Conservation (phyloP, 208 protist species). For the Polymyxa betae region DNA sequence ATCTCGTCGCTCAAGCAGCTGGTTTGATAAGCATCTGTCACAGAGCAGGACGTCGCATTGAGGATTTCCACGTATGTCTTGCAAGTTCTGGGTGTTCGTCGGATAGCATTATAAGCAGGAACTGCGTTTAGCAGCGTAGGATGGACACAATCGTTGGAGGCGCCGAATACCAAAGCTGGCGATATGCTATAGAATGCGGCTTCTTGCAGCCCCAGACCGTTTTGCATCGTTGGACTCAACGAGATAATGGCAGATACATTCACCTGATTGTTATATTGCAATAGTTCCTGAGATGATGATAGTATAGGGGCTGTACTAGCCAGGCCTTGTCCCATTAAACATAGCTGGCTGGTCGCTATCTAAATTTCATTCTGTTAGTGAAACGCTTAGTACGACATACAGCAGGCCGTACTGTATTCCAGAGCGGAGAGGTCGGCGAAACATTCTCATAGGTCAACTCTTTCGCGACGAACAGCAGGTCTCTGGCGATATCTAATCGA, state of each 20-base stretch:
- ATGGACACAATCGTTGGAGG: constrained; percentile 29
- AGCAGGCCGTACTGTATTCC: background rate
- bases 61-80: constrained; percentile 42
- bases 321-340: constrained; percentile 25
- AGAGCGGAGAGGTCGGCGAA: background rate
- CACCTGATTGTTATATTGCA: background rate
- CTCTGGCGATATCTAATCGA: background rate
- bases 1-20: background rate
- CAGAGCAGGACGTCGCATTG: background rate
- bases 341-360: background rate
- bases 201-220: background rate
- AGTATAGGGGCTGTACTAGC: background rate
- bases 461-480: constrained; percentile 17
- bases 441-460: background rate
- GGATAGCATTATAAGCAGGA: constrained; percentile 2
- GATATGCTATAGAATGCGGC: background rate
- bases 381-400: background rate
- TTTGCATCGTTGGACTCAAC: background rate
- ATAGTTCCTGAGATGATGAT: background rate
- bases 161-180: background rate
- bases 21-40: background rate
- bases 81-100: background rate
- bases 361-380: background rate
- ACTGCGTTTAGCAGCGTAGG: background rate
- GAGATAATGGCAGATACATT: background rate